Conservation (phyloP, 805 yeast species). For the Alloascoidea hylecoeti region DNA sequence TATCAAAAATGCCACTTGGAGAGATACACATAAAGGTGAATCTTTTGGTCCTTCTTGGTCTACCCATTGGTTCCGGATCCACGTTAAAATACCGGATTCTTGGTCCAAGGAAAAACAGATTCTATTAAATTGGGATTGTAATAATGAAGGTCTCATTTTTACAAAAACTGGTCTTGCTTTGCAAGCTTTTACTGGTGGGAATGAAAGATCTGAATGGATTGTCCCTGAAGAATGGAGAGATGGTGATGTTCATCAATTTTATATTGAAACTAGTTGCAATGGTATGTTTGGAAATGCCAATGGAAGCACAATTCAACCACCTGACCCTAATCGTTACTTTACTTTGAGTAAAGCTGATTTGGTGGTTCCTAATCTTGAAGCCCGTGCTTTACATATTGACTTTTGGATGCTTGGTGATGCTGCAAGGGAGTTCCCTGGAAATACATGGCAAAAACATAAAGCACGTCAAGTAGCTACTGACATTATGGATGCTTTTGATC, state of each 20-base stretch:
- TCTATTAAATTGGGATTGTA: conserved; percentile 72
- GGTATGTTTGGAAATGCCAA: conserved; percentile 81
- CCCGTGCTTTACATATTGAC: conserved; percentile 65
- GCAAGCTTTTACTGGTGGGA: conserved; percentile 82
- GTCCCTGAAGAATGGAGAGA: conserved; percentile 44
- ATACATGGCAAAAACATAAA: conserved; percentile 68
- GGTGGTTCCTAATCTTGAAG: conserved; percentile 68
- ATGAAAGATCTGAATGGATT: conserved; percentile 52
- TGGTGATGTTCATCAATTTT: conserved; percentile 47
- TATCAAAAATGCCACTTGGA: conserved; percentile 33
- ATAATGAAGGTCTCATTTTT: conserved; percentile 77
- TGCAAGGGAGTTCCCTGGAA: conserved; percentile 69
- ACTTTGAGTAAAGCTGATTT: conserved; percentile 57
- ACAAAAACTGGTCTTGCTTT: conserved; percentile 48
- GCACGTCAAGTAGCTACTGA: conserved; percentile 71
- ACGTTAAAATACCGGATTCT: conserved; percentile 42
- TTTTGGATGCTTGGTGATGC: conserved; percentile 87
- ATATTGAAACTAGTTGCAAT: conserved; percentile 84
- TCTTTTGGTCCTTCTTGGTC: conserved; percentile 94
- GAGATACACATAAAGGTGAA: conserved; percentile 38
- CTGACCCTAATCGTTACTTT: conserved; percentile 63
- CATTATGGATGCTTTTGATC: conserved; percentile 77
- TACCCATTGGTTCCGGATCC: conserved; percentile 82
- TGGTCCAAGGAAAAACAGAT: conserved; percentile 35
- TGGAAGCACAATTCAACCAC: conserved; percentile 40